Evolutionary conservation across 2,329 filamentous ascomycete species (phyloP).

Genomic region (Intubia oerlemansii): DNA sequence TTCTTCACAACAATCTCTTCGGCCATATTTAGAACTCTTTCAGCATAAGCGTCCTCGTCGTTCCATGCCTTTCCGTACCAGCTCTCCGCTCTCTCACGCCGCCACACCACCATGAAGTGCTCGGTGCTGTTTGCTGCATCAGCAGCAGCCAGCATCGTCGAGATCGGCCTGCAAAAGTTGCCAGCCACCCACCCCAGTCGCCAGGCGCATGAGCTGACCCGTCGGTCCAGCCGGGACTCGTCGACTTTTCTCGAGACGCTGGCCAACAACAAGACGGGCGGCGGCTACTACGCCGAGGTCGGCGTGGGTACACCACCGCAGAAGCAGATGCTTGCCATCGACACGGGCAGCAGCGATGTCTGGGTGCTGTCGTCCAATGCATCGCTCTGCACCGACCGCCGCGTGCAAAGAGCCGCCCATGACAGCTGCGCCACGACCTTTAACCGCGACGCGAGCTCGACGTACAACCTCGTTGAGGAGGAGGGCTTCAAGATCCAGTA

Average conservation of each 20-base stretch:
- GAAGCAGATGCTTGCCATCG: slow-evolving; percentile 29
- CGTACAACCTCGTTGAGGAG: slow-evolving; percentile 20
- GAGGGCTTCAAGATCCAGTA: slow-evolving; percentile 37
- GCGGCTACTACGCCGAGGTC: slow-evolving; percentile 34
- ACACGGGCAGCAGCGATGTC: slow-evolving; percentile 42
- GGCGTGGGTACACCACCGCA: slow-evolving; percentile 37
- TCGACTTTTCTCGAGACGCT: no score
- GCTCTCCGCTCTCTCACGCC: no score
- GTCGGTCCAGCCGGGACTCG: no score
- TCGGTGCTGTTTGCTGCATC: slow-evolving; percentile 2
- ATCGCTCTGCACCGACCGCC: slow-evolving; percentile 17
- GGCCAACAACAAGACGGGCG: slow-evolving; percentile 31
- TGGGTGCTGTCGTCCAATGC: slow-evolving; percentile 26
- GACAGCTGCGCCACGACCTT: slow-evolving; percentile 15
- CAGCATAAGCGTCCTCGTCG: no score
- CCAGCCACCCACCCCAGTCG: slow-evolving; percentile 6
- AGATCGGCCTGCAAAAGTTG: slow-evolving; percentile 7
- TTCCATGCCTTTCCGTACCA: no score
- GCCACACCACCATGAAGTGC: background rate
- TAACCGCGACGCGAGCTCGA: slow-evolving; percentile 23
- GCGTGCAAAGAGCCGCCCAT: slow-evolving; percentile 15
- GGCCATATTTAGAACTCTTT: no score
- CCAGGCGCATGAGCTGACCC: no score
- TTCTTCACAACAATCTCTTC: no score
- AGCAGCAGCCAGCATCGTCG: slow-evolving; percentile 5